phyloP scores from a whole-genome alignment of 2,329 filamentous ascomycete species.

The Monosporascus sp. region DNA sequence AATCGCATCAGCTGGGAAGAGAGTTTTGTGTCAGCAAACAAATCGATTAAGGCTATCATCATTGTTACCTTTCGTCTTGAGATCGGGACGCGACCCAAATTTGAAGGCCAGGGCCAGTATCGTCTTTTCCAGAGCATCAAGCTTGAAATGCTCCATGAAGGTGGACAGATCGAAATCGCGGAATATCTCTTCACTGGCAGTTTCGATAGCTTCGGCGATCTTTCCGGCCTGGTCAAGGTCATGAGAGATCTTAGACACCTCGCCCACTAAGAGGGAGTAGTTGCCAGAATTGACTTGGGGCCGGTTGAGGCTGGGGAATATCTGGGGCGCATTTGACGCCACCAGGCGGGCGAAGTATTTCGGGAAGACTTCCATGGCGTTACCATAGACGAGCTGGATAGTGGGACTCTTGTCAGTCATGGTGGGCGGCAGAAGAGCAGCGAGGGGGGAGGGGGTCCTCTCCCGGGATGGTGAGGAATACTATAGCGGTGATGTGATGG shows the following conservation, averaged over 20 bases:
- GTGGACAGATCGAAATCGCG: constrained; percentile 93
- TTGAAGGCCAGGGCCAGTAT: constrained; percentile 87
- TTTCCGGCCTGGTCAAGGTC: constrained; percentile 79
- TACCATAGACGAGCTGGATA: constrained; percentile 82
- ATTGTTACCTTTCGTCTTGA: constrained; percentile 77
- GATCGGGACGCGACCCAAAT: constrained; percentile 69
- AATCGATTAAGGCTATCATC: constrained; percentile 17
- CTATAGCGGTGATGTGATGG: not conserved
- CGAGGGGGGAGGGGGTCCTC: not conserved
- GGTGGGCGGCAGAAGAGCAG: constrained; percentile 1
- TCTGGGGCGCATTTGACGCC: constrained; percentile 82
- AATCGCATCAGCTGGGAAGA: constrained; percentile 72
- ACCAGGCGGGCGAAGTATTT: constrained; percentile 94
- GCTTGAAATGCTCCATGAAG: constrained; percentile 93
- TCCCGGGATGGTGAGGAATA: not conserved
- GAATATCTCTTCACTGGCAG: constrained; percentile 85
- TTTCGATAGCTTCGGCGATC: constrained; percentile 91
- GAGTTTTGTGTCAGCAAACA: constrained; percentile 10
- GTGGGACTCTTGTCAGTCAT: constrained; percentile 9
- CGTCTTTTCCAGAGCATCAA: constrained; percentile 83
- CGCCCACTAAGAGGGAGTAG: constrained; percentile 74
- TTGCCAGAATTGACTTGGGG: constrained; percentile 71
- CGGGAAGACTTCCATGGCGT: constrained; percentile 98
- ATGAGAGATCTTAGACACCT: constrained; percentile 80
- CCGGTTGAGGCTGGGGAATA: constrained; percentile 77